Base-by-base conservation (phyloP, 495 filamentous ascomycete genomes). In the Trichocladium uniseriatum region DNA sequence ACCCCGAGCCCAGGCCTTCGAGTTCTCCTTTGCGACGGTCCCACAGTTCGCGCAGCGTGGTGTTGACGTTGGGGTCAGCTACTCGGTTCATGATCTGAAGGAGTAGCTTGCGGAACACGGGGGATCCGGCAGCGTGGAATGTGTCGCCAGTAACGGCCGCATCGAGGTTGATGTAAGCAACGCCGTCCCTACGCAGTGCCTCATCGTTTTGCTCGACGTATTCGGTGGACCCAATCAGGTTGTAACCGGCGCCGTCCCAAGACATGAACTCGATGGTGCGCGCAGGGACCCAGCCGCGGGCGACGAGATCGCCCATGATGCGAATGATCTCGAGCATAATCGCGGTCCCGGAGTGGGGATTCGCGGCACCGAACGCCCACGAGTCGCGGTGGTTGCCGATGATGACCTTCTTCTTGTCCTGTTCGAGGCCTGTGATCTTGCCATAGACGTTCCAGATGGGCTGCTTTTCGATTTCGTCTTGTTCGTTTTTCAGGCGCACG, bases 181-280 rank as follows among this genome's bases (percentile, higher is more conserved):
- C 77, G 0, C 82, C 87, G 16, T 89, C 69, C 38, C 71, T 73
- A 29, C 79, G 81, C 8, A 97, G 76, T 70, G 76, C 79, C 0
- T 88, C 82, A 0, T 94, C 71, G 51, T 94, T 85, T 37, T 94
- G 86, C 69, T 98, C 92, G 32, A 97, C 91, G 56, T 87, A 89
- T 62, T 98, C 94, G 18, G 94, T 97, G 9, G 87, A 92, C 13
- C 92, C 92, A 45, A 96, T 89, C 29, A 91, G 64, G 63, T 97
- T 97, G 67, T 95, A 96, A 64, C 90, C 88, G 56, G 83, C 83
- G 24, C 75, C 92, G 62, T 98, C 92, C 92, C 94, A 98, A 34
- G 86, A 94, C 51, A 86, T 85, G 63, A 98, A 98, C 58, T 89
- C 82, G 57, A 98, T 94, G 14, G 87, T 90, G 18, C 92, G 83